Evolutionary conservation across 306 rosid genomes (phyloP).

Genomic region (Vachellia collinsii): DNA sequence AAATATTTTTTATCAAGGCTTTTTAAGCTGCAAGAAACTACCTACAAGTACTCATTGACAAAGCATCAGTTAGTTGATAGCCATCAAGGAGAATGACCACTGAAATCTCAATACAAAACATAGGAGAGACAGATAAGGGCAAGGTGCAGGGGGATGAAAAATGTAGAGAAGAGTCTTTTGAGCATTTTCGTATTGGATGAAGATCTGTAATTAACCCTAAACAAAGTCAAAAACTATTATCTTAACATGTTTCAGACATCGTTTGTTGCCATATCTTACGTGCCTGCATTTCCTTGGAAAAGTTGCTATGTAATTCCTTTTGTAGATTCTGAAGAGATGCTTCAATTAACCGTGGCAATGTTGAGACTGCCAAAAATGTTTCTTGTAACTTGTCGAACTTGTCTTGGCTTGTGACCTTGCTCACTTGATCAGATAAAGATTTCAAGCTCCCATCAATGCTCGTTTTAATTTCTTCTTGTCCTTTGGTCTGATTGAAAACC

Average conservation of each 20-base stretch:
- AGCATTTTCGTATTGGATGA: slow-evolving; percentile 15
- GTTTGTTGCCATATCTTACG: slow-evolving; percentile 33
- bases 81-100: slow-evolving; percentile 1
- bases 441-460: slow-evolving; percentile 70
- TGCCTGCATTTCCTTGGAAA: slow-evolving; percentile 78
- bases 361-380: slow-evolving; percentile 60
- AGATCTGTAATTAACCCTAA: neutral
- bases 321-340: slow-evolving; percentile 59
- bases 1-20: slow-evolving; percentile 45
- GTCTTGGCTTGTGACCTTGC: slow-evolving; percentile 52
- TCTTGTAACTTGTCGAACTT: slow-evolving; percentile 75
- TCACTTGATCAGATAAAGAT: slow-evolving; percentile 62
- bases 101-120: slow-evolving; percentile 15
- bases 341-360: slow-evolving; percentile 68
- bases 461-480: slow-evolving; percentile 77
- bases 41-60: slow-evolving; percentile 52
- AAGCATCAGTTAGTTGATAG: slow-evolving; percentile 38
- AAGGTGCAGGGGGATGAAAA: slow-evolving; percentile 5
- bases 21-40: slow-evolving; percentile 50
- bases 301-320: slow-evolving; percentile 50
- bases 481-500: slow-evolving; percentile 66
- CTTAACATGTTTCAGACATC: slow-evolving; percentile 31
- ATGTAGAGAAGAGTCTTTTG: slow-evolving; percentile 27
- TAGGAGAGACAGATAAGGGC: slow-evolving; percentile 20
- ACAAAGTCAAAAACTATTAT: slow-evolving; percentile 10